Conservation (phyloP, 78 protist species). For the Dictyostelium citrinum region DNA sequence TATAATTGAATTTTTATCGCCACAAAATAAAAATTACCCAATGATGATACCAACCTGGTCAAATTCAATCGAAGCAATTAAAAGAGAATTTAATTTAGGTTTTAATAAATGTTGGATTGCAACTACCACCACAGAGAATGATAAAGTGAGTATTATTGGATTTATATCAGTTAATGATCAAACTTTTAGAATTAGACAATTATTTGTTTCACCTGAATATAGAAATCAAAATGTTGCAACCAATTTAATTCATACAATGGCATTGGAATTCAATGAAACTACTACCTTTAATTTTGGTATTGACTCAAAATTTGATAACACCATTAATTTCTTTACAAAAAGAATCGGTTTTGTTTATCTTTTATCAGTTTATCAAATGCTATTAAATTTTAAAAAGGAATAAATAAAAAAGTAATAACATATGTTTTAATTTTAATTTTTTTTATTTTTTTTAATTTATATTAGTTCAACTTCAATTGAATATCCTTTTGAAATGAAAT, state of each 20-base stretch:
- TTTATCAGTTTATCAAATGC: not conserved
- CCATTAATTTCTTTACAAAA: not conserved
- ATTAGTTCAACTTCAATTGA: not conserved
- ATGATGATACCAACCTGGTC: not conserved
- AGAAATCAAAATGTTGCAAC: conserved; percentile 10
- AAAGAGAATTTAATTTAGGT: not conserved
- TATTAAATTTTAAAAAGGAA: not conserved
- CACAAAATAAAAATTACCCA: not conserved
- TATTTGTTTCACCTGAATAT: not conserved
- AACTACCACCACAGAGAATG: not conserved
- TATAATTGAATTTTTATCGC: not conserved
- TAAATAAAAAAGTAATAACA: not conserved
- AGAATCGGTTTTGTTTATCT: not conserved
- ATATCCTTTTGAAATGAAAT: not conserved
- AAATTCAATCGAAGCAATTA: not conserved
- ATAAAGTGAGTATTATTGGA: not conserved
- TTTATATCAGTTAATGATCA: not conserved
- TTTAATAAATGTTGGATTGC: not conserved
- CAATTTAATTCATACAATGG: not conserved
- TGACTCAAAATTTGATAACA: not conserved
- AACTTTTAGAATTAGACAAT: conserved; percentile 9
- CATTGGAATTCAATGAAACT: not conserved
- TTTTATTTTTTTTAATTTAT: too few species aligned
- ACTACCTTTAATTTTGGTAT: not conserved
- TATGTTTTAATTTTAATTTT: too few species aligned